A percentile compares a stretch with the other conserved stretches of the same genome.
phyloP scores from a whole-genome alignment of 495 filamentous ascomycete genomes.

The Acidomyces sp. region DNA sequence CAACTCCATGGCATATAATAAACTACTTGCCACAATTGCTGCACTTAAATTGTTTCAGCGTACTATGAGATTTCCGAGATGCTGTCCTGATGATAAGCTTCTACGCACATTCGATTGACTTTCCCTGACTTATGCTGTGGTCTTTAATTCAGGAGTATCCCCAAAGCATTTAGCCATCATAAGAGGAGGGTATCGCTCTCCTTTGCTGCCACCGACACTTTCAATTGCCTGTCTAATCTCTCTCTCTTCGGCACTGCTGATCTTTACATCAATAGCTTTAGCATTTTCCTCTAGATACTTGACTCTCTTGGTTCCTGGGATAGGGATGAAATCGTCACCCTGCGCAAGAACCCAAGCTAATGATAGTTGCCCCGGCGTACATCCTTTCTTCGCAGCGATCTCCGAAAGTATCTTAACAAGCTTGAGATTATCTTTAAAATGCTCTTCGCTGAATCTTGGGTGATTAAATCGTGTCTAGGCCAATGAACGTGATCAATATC shows the following conservation, averaged over 20 bases:
- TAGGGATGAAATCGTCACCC: constrained; percentile 37
- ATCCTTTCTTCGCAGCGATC: constrained; percentile 55
- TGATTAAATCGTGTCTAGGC: constrained; percentile 23
- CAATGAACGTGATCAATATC: too few relatives aligned
- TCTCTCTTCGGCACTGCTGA: constrained; percentile 38
- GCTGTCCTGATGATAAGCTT: too few relatives aligned
- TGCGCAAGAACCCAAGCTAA: constrained; percentile 35
- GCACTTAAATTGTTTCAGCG: too few relatives aligned
- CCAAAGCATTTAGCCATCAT: constrained; percentile 26
- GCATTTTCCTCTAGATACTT: constrained; percentile 47
- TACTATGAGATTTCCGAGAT: too few relatives aligned
- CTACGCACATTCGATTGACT: too few relatives aligned
- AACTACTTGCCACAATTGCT: too few relatives aligned
- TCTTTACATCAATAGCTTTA: constrained; percentile 32
- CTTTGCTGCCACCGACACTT: constrained; percentile 27
- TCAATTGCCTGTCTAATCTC: constrained; percentile 37
- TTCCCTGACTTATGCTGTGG: neutral
- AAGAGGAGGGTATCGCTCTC: constrained; percentile 25
- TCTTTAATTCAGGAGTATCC: constrained; percentile 23
- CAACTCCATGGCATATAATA: too few relatives aligned
- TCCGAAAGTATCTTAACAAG: constrained; percentile 52
- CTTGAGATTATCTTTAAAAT: constrained; percentile 40
- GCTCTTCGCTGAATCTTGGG: constrained; percentile 39
- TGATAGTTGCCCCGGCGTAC: constrained; percentile 29
- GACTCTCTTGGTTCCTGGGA: constrained; percentile 45